A percentile compares a stretch with the other conserved stretches of the same genome.
Evolutionary conservation across 2,329 filamentous ascomycete species (phyloP).

Genomic region (Aureobasidium sp.): DNA sequence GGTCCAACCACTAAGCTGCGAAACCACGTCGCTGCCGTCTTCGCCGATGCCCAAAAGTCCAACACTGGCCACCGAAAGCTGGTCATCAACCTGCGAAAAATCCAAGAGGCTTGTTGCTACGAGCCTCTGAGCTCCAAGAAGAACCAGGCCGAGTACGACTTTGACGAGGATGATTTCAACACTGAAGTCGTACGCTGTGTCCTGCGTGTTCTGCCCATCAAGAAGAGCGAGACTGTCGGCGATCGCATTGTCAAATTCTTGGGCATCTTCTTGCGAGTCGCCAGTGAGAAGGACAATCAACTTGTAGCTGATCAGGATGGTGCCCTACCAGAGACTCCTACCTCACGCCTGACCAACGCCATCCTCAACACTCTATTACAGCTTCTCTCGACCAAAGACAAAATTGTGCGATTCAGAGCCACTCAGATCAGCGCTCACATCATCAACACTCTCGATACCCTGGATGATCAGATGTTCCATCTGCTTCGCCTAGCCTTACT

Average conservation of each 20-base stretch:
- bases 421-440: slow-evolving; percentile 87
- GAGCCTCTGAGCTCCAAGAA: slow-evolving; percentile 47
- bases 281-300: slow-evolving; percentile 60
- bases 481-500: slow-evolving; percentile 71
- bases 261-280: slow-evolving; percentile 74
- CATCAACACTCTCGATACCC: slow-evolving; percentile 83
- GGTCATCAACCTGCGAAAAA: slow-evolving; percentile 76
- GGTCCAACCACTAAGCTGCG: slow-evolving; percentile 63
- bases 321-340: slow-evolving; percentile 74
- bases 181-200: slow-evolving; percentile 77
- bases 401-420: slow-evolving; percentile 79
- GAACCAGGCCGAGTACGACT: slow-evolving; percentile 52
- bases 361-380: slow-evolving; percentile 68
- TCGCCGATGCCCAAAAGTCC: slow-evolving; percentile 66
- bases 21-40: slow-evolving; percentile 57
- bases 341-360: slow-evolving; percentile 65
- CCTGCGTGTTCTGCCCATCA: slow-evolving; percentile 73
- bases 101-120: slow-evolving; percentile 75
- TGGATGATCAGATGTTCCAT: slow-evolving; percentile 87
- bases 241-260: slow-evolving; percentile 81
- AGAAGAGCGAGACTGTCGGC: slow-evolving; percentile 83
- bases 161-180: slow-evolving; percentile 83
- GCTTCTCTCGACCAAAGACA: slow-evolving; percentile 81
- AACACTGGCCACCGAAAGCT: slow-evolving; percentile 87
- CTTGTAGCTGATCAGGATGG: slow-evolving; percentile 56